Base-by-base conservation (phyloP, 1,284 basidiomycete genomes). In the Trichosporon asahii region DNA sequence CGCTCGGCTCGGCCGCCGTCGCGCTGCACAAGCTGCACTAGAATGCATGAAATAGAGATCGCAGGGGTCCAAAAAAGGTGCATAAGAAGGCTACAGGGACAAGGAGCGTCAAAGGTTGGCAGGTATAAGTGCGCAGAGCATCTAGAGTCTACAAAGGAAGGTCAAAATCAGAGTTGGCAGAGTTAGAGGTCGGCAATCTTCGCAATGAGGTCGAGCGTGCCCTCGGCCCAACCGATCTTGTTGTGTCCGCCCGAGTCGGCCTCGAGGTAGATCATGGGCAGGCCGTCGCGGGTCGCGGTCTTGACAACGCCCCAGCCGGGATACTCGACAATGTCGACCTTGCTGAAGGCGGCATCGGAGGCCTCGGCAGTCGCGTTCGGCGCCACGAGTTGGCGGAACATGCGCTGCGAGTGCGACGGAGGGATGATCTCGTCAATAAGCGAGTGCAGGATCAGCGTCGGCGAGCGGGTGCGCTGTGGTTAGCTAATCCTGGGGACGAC, bases 391-490 rank as follows among this genome's bases (percentile, higher is more conserved):
- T 87, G 84, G 49, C 90, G 85, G 79, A 93, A 93, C 18, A 95
- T 86, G 0, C 85, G 84, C n/a, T 86, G 85, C 0, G 92, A 91
- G 79, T 98, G 95, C 0, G 86, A 84, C 76, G 87, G 83, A 0
- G 91, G 91, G 67, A 97, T 95, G 49, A 93, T 90, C 77, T 85
- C 86, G 83, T 98, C 95, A 78, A 93, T 86, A 74, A 88, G 86
- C 1, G 94, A 89, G 79, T 97, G 94, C 0, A 88, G 88, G 72
- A 97, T 87, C 14, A 96, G 84, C 6, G 94, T 87, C 4, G 90
- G 87, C 0, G 88, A 88, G 37, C 88, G 86, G 67, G 90, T 87
- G 74, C 85, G 84, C 88, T 90, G 55, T 4, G 3, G 57, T 67
- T 9, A 69, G 67, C 6, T 25, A 1, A 9, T 5, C 1, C 7